These are phyloP conservation scores for Penicillium paradoxum DNA, from an alignment of 495 filamentous ascomycete genomes.

Conservation along the genomic window DNA sequence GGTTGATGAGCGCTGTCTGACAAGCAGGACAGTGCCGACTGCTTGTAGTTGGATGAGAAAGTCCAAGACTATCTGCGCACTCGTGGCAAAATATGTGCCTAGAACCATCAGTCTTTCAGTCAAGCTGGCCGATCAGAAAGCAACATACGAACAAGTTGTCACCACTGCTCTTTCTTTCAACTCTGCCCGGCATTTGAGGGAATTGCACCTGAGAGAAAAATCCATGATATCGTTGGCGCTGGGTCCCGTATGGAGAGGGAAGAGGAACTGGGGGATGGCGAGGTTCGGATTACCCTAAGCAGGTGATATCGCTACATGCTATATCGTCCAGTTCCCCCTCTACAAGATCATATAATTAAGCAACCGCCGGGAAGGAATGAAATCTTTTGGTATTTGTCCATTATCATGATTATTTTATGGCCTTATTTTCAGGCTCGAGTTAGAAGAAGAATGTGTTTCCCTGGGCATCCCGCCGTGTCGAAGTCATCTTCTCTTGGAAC, in stretches of 20 bases:
- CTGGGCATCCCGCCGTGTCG: conserved; percentile 65
- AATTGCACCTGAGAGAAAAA: conserved; percentile 72
- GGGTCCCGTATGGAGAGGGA: not conserved
- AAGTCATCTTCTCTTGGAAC: conserved; percentile 66
- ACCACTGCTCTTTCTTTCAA: conserved; percentile 76
- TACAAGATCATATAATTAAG: not conserved
- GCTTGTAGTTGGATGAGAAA: conserved; percentile 53
- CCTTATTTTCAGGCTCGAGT: conserved; percentile 6
- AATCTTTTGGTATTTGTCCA: conserved; percentile 13
- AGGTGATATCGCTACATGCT: not conserved
- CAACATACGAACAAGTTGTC: conserved; percentile 75
- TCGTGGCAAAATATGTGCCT: conserved; percentile 84
- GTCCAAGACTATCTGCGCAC: conserved; percentile 65
- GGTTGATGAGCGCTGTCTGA: conserved; percentile 58
- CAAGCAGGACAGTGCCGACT: conserved; percentile 79
- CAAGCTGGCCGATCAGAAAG: conserved; percentile 5
- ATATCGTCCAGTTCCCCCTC: too few relatives aligned
- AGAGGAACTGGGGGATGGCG: conserved; percentile 5
- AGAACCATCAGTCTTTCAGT: conserved; percentile 10
- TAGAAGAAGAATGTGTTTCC: conserved; percentile 95
- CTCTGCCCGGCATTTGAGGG: conserved; percentile 68
- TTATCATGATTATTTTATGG: conserved; percentile 9
- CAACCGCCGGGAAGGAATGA: not conserved
- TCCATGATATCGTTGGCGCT: conserved; percentile 51
- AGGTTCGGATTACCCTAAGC: not conserved